Conservation (phyloP, 1,284 basidiomycete genomes). For the Meripilus lineatus region DNA sequence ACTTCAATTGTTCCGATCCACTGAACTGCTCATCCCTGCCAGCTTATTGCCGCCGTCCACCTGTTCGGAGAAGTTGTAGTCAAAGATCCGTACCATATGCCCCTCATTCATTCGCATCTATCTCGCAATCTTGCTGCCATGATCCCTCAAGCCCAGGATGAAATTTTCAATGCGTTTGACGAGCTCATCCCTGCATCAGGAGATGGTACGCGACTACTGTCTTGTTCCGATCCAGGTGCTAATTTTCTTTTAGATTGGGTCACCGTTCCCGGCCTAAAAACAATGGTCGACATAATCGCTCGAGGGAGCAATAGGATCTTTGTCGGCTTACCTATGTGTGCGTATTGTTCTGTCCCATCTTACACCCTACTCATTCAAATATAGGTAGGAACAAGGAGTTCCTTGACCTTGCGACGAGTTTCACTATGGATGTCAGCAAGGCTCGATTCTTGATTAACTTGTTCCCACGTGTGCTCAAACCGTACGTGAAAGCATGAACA, state of each 20-base stretch:
- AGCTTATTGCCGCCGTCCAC: constrained; percentile 21
- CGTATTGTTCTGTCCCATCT: constrained; percentile 10
- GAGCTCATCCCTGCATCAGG: constrained; percentile 15
- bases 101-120: constrained; percentile 21
- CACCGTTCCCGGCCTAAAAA: constrained; percentile 22
- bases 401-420: neutral
- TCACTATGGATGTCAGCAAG: neutral
- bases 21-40: neutral
- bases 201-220: constrained; percentile 13
- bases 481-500: neutral
- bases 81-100: constrained; percentile 23
- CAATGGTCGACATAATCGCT: constrained; percentile 29
- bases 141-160: constrained; percentile 25
- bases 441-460: neutral
- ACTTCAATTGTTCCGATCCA: too few relatives aligned
- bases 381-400: constrained; percentile 2
- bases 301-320: constrained; percentile 39
- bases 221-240: constrained; percentile 4
- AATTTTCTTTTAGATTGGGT: constrained; percentile 23
- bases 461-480: constrained; percentile 6
- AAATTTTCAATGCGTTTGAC: constrained; percentile 20
- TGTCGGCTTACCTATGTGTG: constrained; percentile 40
- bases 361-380: neutral
- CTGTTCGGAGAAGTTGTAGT: constrained; percentile 19
- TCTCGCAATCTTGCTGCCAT: constrained; percentile 21